Evolutionary conservation across 176 grass and related monocot species (phyloP), one percentile per base, ranked within the genome.

Genomic region (Otatea glauca): DNA sequence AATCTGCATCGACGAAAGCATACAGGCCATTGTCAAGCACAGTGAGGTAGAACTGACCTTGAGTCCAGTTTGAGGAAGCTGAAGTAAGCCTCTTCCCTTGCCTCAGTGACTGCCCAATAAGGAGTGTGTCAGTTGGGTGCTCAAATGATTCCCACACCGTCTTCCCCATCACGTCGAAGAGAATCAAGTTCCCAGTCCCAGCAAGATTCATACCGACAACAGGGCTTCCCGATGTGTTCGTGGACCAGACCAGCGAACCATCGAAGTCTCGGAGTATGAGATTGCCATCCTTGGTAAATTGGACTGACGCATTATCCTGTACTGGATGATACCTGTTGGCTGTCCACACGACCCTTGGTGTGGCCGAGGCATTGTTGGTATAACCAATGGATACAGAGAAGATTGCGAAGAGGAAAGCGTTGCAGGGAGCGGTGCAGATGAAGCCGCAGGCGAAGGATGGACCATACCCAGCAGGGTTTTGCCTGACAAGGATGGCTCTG

Each of bases 81-180:
- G 92, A 59, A 60, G 38, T 88, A 43, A 94, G 65, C 44, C 77
- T 86, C 78, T 87, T 74, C 62, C 92, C 82, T 89, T 92, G 77
- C 58, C 74, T 71, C 69, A 94, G 53, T 44, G 85, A 85, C 79
- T 94, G 90, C 38, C 90, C 90, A 21, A 86, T 72, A 27, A 92
- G 87, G 14, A 90, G 78, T 0, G 90, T 88, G 24, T 92, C 88
- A 20, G 90, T 88, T 25, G 89, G 92, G 39, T 90, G 55, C 0
- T 86, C 78, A 53, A 94, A 94, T 4, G 90, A 90, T 83, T 90
- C 87, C 92, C 92, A 94, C 12, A 88, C 58, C 0, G 72, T 80
- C 82, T 77, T 81, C 81, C 82, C 83, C 39, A 85, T 61, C 45
- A 55, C 10, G 9, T 92, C 58, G 9, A 83, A 92, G 64, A 94